phyloP scores from a whole-genome alignment of 1,284 basidiomycete species.

The Rhodotorula sp. region DNA sequence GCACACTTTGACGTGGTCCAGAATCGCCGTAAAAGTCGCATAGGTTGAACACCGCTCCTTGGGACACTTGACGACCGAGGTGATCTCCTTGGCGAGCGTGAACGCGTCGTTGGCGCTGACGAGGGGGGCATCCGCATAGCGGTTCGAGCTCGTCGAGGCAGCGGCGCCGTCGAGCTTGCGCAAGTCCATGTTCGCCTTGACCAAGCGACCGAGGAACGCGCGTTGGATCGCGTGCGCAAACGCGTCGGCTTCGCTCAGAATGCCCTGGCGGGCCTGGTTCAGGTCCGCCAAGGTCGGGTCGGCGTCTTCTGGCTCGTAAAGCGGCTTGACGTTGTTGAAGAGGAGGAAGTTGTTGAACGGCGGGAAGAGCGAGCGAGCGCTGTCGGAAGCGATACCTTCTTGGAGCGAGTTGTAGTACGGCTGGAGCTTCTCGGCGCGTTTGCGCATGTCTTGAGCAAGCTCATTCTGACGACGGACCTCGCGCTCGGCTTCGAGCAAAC shows the following conservation, averaged over 20 bases:
- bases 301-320: slow-evolving; percentile 13
- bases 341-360: slow-evolving; percentile 20
- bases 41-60: background rate
- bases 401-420: slow-evolving; percentile 16
- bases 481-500: slow-evolving; percentile 8
- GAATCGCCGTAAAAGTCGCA: slow-evolving; percentile 21
- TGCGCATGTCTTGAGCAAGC: slow-evolving; percentile 3
- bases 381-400: background rate
- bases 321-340: slow-evolving; percentile 4
- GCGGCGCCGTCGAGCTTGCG: background rate
- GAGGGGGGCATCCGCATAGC: background rate
- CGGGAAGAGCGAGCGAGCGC: slow-evolving; percentile 16
- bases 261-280: background rate
- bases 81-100: background rate
- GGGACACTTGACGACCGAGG: slow-evolving; percentile 16
- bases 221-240: slow-evolving; percentile 3
- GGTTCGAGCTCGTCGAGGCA: background rate
- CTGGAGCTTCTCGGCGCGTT: background rate
- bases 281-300: background rate
- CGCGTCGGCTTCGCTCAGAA: background rate
- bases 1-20: slow-evolving; percentile 25
- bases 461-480: background rate
- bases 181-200: slow-evolving; percentile 5
- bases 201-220: background rate
- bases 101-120: background rate